Percentiles rank a stretch among this genome's conserved stretches.
Evolutionary conservation across 331 rosid genomes (phyloP).

Genomic region (Cydonia oblonga): DNA sequence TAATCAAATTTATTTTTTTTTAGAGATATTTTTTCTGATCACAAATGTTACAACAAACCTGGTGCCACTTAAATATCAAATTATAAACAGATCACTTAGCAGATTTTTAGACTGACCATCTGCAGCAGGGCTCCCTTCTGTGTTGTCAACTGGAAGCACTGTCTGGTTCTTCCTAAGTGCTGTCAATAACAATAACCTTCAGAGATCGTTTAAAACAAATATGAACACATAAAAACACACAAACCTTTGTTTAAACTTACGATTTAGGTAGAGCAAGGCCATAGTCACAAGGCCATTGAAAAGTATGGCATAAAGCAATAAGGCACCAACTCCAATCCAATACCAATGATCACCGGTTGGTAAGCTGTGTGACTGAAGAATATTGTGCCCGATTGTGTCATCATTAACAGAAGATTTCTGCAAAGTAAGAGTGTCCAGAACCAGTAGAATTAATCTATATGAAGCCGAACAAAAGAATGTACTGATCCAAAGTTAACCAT

Average conservation of each 20-base stretch:
- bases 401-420: slow-evolving; percentile 33
- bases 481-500: not conserved
- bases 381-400: slow-evolving; percentile 38
- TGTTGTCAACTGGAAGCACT: slow-evolving; percentile 25
- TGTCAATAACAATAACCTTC: slow-evolving; percentile 14
- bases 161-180: slow-evolving; percentile 46
- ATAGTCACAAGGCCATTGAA: slow-evolving; percentile 54
- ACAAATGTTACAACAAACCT: not conserved
- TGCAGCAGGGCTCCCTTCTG: slow-evolving; percentile 16
- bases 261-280: slow-evolving; percentile 63
- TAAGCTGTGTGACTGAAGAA: slow-evolving; percentile 37
- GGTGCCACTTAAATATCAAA: not conserved
- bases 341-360: slow-evolving; percentile 61
- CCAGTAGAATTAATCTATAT: slow-evolving; percentile 4
- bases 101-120: slow-evolving; percentile 15
- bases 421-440: slow-evolving; percentile 14
- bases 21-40: not conserved
- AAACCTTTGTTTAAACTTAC: slow-evolving; percentile 31
- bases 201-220: not conserved
- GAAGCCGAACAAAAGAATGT: not conserved
- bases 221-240: not conserved
- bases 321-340: slow-evolving; percentile 57
- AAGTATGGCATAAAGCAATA: slow-evolving; percentile 31
- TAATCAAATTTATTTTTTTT: slow-evolving; percentile 2
- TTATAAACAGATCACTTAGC: not conserved